These are phyloP conservation scores for Gnetum montanum DNA, from an alignment of 75 land plant genomes.

Conservation along the genomic window DNA sequence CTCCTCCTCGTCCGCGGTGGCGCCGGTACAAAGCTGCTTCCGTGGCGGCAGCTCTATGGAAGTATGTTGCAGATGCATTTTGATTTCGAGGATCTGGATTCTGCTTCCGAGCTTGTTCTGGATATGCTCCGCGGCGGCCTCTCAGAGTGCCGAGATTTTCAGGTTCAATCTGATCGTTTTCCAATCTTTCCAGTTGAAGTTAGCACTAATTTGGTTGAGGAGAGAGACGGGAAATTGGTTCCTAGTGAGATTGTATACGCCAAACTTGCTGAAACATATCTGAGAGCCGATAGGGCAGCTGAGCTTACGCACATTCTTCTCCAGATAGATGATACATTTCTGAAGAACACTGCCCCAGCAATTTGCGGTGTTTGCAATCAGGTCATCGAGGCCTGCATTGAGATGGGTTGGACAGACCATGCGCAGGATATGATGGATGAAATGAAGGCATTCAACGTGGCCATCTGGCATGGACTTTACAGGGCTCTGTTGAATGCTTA, in stretches of 20 bases:
- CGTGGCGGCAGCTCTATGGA: constrained; percentile 38
- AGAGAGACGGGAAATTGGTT: constrained; percentile 22
- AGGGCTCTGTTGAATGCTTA: constrained; percentile 37
- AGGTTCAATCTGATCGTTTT: constrained; percentile 20
- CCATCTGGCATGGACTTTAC: constrained; percentile 13
- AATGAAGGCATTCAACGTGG: constrained; percentile 15
- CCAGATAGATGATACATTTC: constrained; percentile 19
- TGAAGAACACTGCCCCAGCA: background rate
- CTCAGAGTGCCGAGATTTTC: constrained; percentile 8
- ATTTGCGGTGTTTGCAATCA: constrained; percentile 14
- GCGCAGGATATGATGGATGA: constrained; percentile 71
- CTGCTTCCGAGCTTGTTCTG: constrained; percentile 33
- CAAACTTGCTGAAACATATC: constrained; percentile 26
- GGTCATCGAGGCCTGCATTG: constrained; percentile 42
- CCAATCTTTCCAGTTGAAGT: constrained; percentile 15
- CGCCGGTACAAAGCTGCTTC: constrained; percentile 14
- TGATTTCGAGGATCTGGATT: constrained; percentile 45
- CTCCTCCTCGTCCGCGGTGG: no score
- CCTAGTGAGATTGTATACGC: constrained; percentile 27
- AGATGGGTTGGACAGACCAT: constrained; percentile 42
- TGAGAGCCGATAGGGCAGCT: constrained; percentile 12
- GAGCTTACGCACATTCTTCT: constrained; percentile 37
- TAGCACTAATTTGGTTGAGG: constrained; percentile 14
- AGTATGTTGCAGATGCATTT: constrained; percentile 42
- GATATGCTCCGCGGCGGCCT: constrained; percentile 6